Conservation (phyloP, 2,329 filamentous ascomycete species). For the Pyrenophora teres region DNA sequence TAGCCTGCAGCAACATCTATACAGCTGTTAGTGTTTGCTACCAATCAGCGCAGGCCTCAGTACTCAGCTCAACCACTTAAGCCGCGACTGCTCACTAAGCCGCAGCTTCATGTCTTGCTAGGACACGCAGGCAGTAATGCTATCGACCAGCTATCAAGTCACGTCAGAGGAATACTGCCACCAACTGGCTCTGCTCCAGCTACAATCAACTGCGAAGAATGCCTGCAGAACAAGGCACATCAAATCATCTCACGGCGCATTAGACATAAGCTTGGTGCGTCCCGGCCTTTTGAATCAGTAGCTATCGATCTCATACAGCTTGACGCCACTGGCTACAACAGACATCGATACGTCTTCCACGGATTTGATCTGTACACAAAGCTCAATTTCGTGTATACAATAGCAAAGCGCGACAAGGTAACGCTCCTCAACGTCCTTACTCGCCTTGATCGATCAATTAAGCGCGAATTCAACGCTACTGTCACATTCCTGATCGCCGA, state of each 20-base stretch:
- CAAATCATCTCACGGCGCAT: not conserved
- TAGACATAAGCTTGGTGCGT: not conserved
- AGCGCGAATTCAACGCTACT: slow-evolving; percentile 12
- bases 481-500: slow-evolving; percentile 15
- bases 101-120: not conserved
- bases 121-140: slow-evolving; percentile 3
- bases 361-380: not conserved
- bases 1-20: not conserved
- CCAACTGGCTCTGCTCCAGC: not conserved
- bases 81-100: not conserved
- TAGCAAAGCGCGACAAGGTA: slow-evolving; percentile 4
- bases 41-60: slow-evolving; percentile 4
- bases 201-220: slow-evolving; percentile 2
- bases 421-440: slow-evolving; percentile 12
- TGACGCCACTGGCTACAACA: not conserved
- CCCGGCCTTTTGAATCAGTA: not conserved
- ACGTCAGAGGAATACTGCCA: not conserved
- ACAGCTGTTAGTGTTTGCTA: not conserved
- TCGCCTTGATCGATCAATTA: slow-evolving; percentile 48
- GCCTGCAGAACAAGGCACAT: not conserved
- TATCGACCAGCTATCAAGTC: not conserved
- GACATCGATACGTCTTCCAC: not conserved
- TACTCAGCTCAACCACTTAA: slow-evolving; percentile 2
- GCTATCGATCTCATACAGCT: not conserved
- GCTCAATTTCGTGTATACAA: slow-evolving; percentile 1